A percentile compares a stretch with the other conserved stretches of the same genome.
Conservation (phyloP, 73 alveolate genomes). For the Paramecium pentaurelia region DNA sequence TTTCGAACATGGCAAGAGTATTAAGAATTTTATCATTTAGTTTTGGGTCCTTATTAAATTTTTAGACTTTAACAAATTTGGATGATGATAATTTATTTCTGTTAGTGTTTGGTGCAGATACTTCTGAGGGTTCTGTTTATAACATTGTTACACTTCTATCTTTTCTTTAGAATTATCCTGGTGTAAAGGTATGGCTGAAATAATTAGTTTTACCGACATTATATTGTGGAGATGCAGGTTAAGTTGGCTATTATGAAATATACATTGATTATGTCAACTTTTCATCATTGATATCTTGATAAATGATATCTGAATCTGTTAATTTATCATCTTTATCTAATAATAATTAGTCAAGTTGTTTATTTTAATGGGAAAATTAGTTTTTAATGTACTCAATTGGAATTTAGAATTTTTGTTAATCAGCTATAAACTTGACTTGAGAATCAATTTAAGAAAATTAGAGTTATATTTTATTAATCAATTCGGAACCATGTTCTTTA, state of each 20-base stretch:
- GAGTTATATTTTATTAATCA: neutral
- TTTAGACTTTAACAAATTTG: neutral
- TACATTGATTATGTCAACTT: neutral
- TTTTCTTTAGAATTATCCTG: neutral
- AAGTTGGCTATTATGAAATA: neutral
- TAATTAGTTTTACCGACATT: neutral
- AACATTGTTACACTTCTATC: neutral
- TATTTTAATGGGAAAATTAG: neutral
- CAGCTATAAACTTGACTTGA: neutral
- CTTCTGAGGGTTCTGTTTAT: neutral
- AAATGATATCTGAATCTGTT: neutral
- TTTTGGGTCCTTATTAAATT: neutral
- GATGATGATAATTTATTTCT: neutral
- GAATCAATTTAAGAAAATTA: neutral
- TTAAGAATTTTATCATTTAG: neutral
- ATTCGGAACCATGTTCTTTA: neutral
- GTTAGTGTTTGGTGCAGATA: neutral
- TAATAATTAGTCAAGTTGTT: neutral
- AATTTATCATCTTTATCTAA: neutral
- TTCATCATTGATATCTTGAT: neutral
- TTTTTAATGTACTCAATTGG: neutral
- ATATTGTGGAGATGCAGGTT: slow-evolving; percentile 5
- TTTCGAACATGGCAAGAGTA: neutral
- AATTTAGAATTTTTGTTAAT: neutral
- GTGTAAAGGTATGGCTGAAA: neutral